phyloP scores from a whole-genome alignment of 257 asterid genomes.

The Gardenia jasminoides region DNA sequence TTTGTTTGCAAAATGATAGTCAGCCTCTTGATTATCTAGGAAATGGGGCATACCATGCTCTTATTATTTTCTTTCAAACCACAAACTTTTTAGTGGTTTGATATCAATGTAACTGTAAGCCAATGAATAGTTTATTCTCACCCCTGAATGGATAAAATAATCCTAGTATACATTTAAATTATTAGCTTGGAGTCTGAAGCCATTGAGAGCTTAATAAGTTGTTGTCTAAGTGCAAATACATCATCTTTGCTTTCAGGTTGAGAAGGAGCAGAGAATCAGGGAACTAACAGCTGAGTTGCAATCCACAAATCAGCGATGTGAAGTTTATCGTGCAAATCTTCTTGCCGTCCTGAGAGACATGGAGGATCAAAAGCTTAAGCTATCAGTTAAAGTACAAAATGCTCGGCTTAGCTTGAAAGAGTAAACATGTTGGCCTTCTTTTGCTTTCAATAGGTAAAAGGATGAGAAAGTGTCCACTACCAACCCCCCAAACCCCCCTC shows the following conservation, averaged over 20 bases:
- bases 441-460: neutral
- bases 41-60: neutral
- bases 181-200: neutral
- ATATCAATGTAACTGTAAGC: neutral
- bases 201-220: neutral
- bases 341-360: conserved; percentile 72
- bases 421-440: conserved; percentile 26
- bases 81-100: neutral
- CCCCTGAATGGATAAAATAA: neutral
- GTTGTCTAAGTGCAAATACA: neutral
- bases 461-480: neutral
- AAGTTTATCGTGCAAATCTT: conserved; percentile 75
- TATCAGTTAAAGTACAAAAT: conserved; percentile 87
- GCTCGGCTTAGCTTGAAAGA: conserved; percentile 83
- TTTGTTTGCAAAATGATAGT: neutral
- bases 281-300: conserved; percentile 59
- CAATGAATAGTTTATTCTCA: neutral
- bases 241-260: conserved; percentile 50
- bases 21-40: neutral
- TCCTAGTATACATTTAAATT: neutral
- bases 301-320: conserved; percentile 52
- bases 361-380: conserved; percentile 92
- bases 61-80: neutral
- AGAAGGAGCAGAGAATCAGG: conserved; percentile 69
- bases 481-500: too few relatives aligned